Percentiles rank a stretch among this genome's conserved stretches.
phyloP scores from a whole-genome alignment of 495 filamentous ascomycete species.

The Hyphodiscus hymeniophilus region DNA sequence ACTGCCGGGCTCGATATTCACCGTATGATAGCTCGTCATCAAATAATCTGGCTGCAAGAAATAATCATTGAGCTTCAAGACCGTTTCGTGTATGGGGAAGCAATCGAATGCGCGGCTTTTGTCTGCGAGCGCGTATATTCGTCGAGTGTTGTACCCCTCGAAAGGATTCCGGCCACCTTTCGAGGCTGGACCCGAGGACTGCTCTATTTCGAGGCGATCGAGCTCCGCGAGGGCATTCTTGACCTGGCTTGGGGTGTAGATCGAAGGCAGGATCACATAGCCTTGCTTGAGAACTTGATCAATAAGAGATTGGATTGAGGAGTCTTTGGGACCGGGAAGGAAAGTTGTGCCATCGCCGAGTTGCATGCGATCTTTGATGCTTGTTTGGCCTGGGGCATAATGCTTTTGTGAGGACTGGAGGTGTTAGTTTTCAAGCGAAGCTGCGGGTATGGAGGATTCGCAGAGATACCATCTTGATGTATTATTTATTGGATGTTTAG shows the following conservation, averaged over 20 bases:
- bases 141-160: constrained; percentile 25
- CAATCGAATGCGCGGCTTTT: constrained; percentile 26
- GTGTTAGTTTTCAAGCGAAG: not conserved
- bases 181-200: constrained; percentile 15
- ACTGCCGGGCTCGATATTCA: constrained; percentile 23
- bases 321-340: constrained; percentile 17
- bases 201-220: constrained; percentile 5
- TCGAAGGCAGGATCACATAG: constrained; percentile 25
- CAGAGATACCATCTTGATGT: too few species aligned
- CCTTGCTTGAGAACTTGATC: constrained; percentile 25
- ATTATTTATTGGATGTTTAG: too few species aligned
- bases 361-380: constrained; percentile 9
- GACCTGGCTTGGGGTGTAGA: constrained; percentile 19
- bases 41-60: constrained; percentile 24
- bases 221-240: constrained; percentile 20
- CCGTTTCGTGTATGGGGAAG: constrained; percentile 22
- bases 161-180: constrained; percentile 25
- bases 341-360: constrained; percentile 20
- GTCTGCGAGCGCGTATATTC: constrained; percentile 25
- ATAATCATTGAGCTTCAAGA: constrained; percentile 27
- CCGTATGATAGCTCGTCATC: constrained; percentile 24
- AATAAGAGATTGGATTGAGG: constrained; percentile 16
- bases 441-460: too few species aligned
- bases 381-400: not conserved
- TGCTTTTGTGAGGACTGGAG: not conserved